Conservation (phyloP, 768 basidiomycete species). For the Russula virescens region DNA sequence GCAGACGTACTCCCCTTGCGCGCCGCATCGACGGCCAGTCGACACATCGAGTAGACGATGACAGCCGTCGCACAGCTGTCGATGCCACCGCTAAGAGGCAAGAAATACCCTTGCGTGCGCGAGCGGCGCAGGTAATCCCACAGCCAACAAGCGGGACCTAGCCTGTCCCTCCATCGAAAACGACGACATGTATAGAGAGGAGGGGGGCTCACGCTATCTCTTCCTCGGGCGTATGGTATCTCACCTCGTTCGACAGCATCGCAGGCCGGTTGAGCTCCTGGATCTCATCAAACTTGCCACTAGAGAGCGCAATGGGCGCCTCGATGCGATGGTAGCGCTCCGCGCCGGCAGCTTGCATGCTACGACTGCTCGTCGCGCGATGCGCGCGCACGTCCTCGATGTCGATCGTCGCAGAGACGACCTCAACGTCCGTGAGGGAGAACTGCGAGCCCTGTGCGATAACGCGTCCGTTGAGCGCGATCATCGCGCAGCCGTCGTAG, state of each 20-base stretch:
- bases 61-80: conserved; percentile 96
- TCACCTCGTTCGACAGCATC: conserved; percentile 39
- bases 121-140: conserved; percentile 98
- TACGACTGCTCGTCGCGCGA: conserved; percentile 74
- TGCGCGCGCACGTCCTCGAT: conserved; percentile 95
- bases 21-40: conserved; percentile 79
- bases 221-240: conserved; percentile 87
- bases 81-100: conserved; percentile 93
- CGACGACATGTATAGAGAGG: no score
- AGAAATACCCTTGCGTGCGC: conserved; percentile 88
- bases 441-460: conserved; percentile 97
- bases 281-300: conserved; percentile 63
- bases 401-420: conserved; percentile 92
- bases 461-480: conserved; percentile 88
- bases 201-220: conserved; percentile 75
- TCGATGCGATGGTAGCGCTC: conserved; percentile 78
- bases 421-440: conserved; percentile 92
- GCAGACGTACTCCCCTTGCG: conserved; percentile 54
- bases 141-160: conserved; percentile 99
- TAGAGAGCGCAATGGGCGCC: conserved; percentile 72
- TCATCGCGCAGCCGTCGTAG: conserved; percentile 96
- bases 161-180: conserved; percentile 38
- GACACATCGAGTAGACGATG: conserved; percentile 96
- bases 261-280: conserved; percentile 29
- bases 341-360: conserved; percentile 79